Evolutionary conservation across 164 flowering plant genomes (phyloP), one percentile per base, ranked within the genome.

Genomic region (Kingdonia uniflora): DNA sequence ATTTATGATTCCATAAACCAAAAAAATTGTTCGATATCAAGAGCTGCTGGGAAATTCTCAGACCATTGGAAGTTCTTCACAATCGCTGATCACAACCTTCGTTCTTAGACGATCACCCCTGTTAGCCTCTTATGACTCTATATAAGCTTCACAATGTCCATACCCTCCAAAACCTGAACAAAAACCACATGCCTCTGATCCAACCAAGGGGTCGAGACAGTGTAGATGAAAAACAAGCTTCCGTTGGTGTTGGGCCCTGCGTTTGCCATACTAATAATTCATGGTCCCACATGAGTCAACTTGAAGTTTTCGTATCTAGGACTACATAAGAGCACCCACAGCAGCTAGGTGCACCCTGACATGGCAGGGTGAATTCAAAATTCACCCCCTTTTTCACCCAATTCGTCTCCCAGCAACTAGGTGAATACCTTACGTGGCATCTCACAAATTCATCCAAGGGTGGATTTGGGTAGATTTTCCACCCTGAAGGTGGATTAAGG

Each of bases 201-300:
- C 63, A 92, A 73, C 99, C 99, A 92, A 21, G 91, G 82, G 14
- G 99, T 86, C 95, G 82, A 86, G 51, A 84, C 92, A 61, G 97
- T 92, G 81, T 97, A 88, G 42, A 88, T 92, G 65, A 92, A 92
- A 56, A 92, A 92, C 56, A 88, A 95, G 64, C 99, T 89, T n/a
- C 99, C 97, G 61, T 92, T 92, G 62, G 99, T 92, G 71, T 92
- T 89, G 61, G 99, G 97, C 40, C 74, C 74, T 10, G 74, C 74
- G 58, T 70, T 70, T 41, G 74, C 74, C 74, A 70, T 70, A 44
- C 74, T 70, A 40, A 70, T 25, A 42, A 65, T 55, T 40, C 74
- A 70, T 35, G 74, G 74, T 22, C 74, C 74, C 11, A 37, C 37
- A 49, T 70, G 74, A 47, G 52, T 5, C 55, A 70, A n/a, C n/a